These are phyloP conservation scores for Leccinum rimulosum DNA, from an alignment of 768 basidiomycete species.

Conservation along the genomic window DNA sequence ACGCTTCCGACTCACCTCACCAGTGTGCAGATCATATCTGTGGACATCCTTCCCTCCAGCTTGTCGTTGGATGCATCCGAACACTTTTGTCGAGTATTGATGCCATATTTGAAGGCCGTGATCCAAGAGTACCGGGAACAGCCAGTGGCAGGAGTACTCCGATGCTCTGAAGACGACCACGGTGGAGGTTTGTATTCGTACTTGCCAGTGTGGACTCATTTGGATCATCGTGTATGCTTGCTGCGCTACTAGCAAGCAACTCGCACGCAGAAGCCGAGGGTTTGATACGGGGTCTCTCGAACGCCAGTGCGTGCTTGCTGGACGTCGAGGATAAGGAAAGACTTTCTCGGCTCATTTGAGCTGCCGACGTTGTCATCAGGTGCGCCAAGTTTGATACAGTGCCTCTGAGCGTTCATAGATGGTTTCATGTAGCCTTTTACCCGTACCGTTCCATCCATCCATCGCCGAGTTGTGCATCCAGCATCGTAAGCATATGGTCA, in stretches of 20 bases:
- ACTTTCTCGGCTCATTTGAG: constrained; percentile 49
- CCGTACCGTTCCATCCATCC: constrained; percentile 48
- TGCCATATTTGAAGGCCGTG: constrained; percentile 65
- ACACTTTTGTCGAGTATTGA: constrained; percentile 66
- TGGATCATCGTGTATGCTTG: constrained; percentile 8
- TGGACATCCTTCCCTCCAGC: constrained; percentile 18
- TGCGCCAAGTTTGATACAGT: constrained; percentile 28
- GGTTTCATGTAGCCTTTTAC: constrained; percentile 59
- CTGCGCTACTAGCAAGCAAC: constrained; percentile 62
- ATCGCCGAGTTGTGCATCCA: constrained; percentile 75
- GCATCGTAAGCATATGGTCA: constrained; percentile 74
- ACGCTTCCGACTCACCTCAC: too few relatives aligned
- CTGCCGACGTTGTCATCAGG: constrained; percentile 85
- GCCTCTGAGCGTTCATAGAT: not conserved
- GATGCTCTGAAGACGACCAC: constrained; percentile 64
- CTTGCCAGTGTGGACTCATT: not conserved
- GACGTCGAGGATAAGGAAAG: constrained; percentile 44
- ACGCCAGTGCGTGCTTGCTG: constrained; percentile 52
- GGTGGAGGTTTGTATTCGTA: constrained; percentile 10
- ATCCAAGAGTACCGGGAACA: constrained; percentile 41
- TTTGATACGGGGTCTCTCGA: constrained; percentile 41
- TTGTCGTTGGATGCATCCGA: constrained; percentile 79
- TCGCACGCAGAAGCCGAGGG: constrained; percentile 53
- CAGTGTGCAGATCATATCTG: too few relatives aligned
- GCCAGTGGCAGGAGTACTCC: constrained; percentile 24